Conservation (phyloP, 192 early-diverging fungal genomes). For the Gigaspora rosea region DNA sequence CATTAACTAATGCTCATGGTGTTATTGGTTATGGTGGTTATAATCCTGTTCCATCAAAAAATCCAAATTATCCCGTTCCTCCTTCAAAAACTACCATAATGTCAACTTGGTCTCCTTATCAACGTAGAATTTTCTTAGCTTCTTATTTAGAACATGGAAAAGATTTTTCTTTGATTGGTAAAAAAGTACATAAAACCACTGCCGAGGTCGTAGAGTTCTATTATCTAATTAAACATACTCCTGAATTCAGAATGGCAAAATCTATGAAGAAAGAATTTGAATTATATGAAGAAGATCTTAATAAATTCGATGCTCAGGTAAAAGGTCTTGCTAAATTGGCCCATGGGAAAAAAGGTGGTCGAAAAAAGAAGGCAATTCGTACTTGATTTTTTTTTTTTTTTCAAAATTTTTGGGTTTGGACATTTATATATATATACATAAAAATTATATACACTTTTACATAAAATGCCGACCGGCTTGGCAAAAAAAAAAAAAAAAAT, state of each 20-base stretch:
- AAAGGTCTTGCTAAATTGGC: conserved; percentile 7
- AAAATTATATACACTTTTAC: neutral
- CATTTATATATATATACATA: neutral
- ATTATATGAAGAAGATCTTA: conserved; percentile 6
- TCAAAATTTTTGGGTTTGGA: neutral
- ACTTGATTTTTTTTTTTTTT: conserved; percentile 8
- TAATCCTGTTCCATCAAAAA: conserved; percentile 4
- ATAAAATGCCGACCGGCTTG: conserved; percentile 21
- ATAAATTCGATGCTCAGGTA: neutral
- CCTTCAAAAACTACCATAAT: conserved; percentile 8
- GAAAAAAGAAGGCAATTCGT: conserved; percentile 9
- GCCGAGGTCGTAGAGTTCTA: conserved; percentile 25
- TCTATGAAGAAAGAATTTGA: conserved; percentile 16
- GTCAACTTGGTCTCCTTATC: conserved; percentile 11
- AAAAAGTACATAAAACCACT: conserved; percentile 10
- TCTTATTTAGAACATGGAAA: conserved; percentile 30
- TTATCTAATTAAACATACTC: conserved; percentile 25
- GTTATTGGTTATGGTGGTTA: conserved; percentile 5
- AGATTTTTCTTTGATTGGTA: conserved; percentile 21
- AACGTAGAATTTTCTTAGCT: conserved; percentile 25
- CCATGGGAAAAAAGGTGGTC: conserved; percentile 15
- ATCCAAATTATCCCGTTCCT: conserved; percentile 12
- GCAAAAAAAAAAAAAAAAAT: conserved; percentile 7
- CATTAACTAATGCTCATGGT: neutral
- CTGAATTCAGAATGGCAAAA: conserved; percentile 21